Evolutionary conservation across 2,329 filamentous ascomycete species (phyloP), one percentile per base, ranked within the genome.

Genomic region (Calonectria hongkongensis): DNA sequence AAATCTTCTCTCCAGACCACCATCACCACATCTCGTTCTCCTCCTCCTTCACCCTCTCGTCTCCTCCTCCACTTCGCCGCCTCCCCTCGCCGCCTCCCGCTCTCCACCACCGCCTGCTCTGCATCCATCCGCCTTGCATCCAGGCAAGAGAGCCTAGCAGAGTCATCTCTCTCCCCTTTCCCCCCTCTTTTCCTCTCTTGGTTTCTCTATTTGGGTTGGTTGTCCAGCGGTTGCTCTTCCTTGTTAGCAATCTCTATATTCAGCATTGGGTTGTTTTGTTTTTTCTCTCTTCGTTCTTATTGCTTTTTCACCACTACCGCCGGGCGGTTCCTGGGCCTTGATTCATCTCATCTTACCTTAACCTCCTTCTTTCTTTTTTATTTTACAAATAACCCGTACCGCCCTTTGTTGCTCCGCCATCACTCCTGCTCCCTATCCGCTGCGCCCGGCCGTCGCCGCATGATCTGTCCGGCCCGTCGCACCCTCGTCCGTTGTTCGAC

Each of bases 1-100:
- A 80, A 81, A 82, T 82, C 78, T 80, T 81, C 76, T 79, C 78
- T 78, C 74, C 71, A 76, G 79, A 79, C 78, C 76, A 78, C 74
- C 79, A 79, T 79, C 78, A 81, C 77, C 75, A 80, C 75, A 73
- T 73, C 64, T 72, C 66, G 62, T 66, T 72, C 72, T 73, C 66
- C 66, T 70, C 69, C 75, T 72, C 47, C 69, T 64, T 70, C 70
- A 68, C 72, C 73, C 71, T 58, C 67, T 65, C 63, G 41, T 47
- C 67, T 66, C 67, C 66, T 56, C 48, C 72, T 54, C 48, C 62
- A 43, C 72, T 71, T 71, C 72, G 71, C 75, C 73, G 68, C 69
- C 60, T 68, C 70, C 67, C 73, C 73, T 73, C 72, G 73, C 54
- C 71, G 72, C 62, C 76, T 72, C 72, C 77, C 74, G 68, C 71